Evolutionary conservation across 495 filamentous ascomycete genomes (phyloP), one percentile per base, ranked within the genome.

Genomic region (Penicillium alfredii): DNA sequence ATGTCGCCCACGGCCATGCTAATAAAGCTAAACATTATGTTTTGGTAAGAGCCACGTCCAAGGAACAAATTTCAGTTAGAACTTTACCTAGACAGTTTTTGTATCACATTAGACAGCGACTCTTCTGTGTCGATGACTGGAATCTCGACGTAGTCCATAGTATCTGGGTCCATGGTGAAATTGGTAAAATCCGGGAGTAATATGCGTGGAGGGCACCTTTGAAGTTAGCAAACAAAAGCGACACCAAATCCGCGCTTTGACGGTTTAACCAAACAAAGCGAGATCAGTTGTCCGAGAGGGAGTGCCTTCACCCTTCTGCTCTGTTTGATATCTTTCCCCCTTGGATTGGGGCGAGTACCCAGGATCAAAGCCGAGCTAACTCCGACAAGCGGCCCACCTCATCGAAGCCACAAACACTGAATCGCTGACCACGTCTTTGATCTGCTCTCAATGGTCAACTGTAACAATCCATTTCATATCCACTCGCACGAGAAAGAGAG

Each of bases 111-210:
- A 8, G 76, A 68, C 35, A 89, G 79, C 7, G 64, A 53, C 47
- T 88, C 84, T 24, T 80, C 63, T 16, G 74, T 69, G 8, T 63
- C 65, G 47, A 88, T 85, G 34, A 73, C 61, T 6, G 81, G 83
- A 9, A 81, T 64, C 20, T 73, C 73, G 1, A 40, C 16, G 31
- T 44, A 30, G 16, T 53, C 53, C 45, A 47, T 56, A 2, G 24
- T 29, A 2, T 37, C 17, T 21, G 33, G 15, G 28, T 49, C 42
- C 35, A 45, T 45, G 12, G 16, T 38, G 3, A 29, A 31, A 25
- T n/a, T n/a, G n/a, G n/a, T n/a, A n/a, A n/a, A n/a, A n/a, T n/a
- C n/a, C n/a, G n/a, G n/a, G n/a, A n/a, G n/a, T n/a, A n/a, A n/a
- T n/a, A n/a, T n/a, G n/a, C n/a, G n/a, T n/a, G n/a, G n/a, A n/a